These are phyloP conservation scores for Hirschfeldia incana DNA, from an alignment of 345 rosid genomes.

Conservation along the genomic window DNA sequence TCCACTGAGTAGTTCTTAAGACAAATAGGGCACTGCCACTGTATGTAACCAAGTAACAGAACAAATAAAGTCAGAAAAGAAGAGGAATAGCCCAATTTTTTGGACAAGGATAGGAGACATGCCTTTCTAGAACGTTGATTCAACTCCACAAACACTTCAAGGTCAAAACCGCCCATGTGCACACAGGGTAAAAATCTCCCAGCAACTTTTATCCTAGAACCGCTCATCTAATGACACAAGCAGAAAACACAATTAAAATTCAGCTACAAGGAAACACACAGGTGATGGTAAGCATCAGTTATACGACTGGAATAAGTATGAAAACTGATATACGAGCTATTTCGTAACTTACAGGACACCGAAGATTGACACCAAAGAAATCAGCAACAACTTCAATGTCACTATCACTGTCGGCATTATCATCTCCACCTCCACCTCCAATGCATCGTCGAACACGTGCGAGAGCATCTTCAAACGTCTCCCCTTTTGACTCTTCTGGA, in stretches of 20 bases:
- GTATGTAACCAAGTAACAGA: conserved; percentile 35
- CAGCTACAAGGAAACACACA: conserved; percentile 9
- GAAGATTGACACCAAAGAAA: conserved; percentile 70
- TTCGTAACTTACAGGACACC: conserved; percentile 88
- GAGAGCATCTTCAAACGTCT: conserved; percentile 78
- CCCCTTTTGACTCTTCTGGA: conserved; percentile 86
- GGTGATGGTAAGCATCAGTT: conserved; percentile 7
- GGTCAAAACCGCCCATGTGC: conserved; percentile 98
- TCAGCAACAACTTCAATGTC: conserved; percentile 98
- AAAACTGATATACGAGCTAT: conserved; percentile 8
- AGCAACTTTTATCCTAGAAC: conserved; percentile 92
- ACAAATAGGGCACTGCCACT: conserved; percentile 99
- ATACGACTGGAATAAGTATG: not conserved
- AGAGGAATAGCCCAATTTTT: not conserved
- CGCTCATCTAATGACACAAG: conserved; percentile 71
- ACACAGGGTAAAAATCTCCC: conserved; percentile 94
- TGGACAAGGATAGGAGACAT: conserved; percentile 32
- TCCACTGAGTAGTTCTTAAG: conserved; percentile 89
- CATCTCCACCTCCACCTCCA: conserved; percentile 83
- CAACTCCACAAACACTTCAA: conserved; percentile 91
- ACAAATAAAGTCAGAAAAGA: conserved; percentile 29
- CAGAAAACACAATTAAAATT: not conserved
- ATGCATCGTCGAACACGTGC: conserved; percentile 88
- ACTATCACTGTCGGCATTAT: conserved; percentile 91
- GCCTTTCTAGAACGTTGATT: conserved; percentile 99